Base-by-base conservation (phyloP, 768 basidiomycete genomes). In the Mycena haematopus region DNA sequence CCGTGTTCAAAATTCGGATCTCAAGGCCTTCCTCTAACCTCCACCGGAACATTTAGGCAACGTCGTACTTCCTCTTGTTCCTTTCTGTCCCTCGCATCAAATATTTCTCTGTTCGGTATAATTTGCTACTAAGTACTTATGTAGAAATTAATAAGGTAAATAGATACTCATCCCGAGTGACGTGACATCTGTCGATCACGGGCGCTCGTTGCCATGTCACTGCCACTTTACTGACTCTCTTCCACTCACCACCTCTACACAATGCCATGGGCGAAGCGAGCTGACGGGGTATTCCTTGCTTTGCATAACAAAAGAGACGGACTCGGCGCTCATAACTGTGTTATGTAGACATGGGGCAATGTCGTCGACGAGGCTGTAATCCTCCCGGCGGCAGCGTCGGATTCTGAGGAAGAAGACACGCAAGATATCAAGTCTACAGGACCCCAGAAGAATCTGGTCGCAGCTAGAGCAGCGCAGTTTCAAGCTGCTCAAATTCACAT, bases 211-310 rank as follows among this genome's bases (percentile, higher is more conserved):
- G 31, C 11, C 31, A 33, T 33, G 31, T 33, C 31, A 33, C 31
- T 33, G 31, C 31, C 31, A 33, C 11, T 33, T 11, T 33, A 6
- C 31, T 11, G 11, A 11, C 59, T 49, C 52, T 47, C 52, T 55
- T 54, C 50, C 59, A 42, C 59, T 53, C 58, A 53, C 57, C 57
- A 33, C 31, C 11, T 6, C 31, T 24, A n/a, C 55, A 56, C 15
- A n/a, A 64, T 64, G 62, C 62, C 62, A 58, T 64, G 62, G 62
- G 62, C 40, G 31, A 64, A 64, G 33, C 57, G 62, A 11, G 52
- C 62, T 21, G 62, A 64, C 52, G 62, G 62, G 62, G 62, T 64
- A 59, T 44, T 49, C 52, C 57, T 58, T 47, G 31, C 56, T 54
- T 47, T 54, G 29, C 62, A 38, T 52, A 25, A 45, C 52, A 38